Conservation (phyloP, 1,284 basidiomycete genomes). For the Termitomyces sp. region DNA sequence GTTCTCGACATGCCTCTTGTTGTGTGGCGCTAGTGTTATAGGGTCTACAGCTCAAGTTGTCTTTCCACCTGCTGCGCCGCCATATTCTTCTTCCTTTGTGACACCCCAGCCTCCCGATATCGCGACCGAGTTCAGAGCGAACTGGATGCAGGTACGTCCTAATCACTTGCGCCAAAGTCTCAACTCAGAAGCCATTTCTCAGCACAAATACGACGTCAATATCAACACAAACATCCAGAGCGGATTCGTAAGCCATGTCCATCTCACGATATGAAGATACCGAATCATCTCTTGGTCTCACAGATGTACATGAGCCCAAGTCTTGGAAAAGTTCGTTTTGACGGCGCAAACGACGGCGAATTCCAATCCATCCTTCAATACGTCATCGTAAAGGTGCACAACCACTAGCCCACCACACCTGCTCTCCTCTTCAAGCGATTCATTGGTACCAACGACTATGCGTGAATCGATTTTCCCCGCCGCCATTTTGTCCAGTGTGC, state of each 20-base stretch:
- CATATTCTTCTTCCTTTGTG: conserved; percentile 16
- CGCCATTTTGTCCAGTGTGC: no score
- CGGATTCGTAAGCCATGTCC: conserved; percentile 10
- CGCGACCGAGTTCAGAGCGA: conserved; percentile 15
- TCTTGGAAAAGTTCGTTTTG: conserved; percentile 22
- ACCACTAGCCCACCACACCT: no score
- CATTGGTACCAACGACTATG: no score
- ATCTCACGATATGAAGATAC: background rate
- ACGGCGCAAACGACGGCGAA: conserved; percentile 20
- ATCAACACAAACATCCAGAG: conserved; percentile 15
- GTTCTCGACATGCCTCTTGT: no score
- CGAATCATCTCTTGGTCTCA: background rate
- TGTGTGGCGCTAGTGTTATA: no score
- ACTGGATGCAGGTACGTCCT: conserved; percentile 18
- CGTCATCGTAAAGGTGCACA: no score
- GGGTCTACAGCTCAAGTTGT: background rate
- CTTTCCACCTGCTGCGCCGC: conserved; percentile 11
- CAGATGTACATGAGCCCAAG: conserved; percentile 26
- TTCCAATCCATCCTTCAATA: conserved; percentile 13
- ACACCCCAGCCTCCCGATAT: conserved; percentile 15
- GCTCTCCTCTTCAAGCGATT: no score
- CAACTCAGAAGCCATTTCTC: no score
- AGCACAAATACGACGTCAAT: conserved; percentile 19
- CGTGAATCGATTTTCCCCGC: no score
- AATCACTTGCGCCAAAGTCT: background rate